Conservation (phyloP, 495 filamentous ascomycete genomes). For the Lepidopterella palustris region DNA sequence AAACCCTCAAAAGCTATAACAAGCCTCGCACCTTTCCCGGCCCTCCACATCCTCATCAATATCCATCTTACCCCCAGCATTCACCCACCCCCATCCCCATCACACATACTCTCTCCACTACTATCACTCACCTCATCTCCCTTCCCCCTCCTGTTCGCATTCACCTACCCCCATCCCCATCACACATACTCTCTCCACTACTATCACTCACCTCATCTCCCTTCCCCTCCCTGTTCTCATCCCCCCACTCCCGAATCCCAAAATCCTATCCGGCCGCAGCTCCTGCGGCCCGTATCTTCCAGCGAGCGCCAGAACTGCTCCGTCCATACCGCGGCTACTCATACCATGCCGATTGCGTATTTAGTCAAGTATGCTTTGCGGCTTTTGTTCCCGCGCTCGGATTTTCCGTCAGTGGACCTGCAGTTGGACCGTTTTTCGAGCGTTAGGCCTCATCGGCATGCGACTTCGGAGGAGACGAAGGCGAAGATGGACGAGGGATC, state of each 20-base stretch:
- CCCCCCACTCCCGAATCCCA: neutral
- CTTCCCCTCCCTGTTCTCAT: neutral
- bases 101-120: neutral
- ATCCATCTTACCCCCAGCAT: neutral
- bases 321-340: neutral
- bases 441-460: neutral
- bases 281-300: neutral
- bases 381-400: neutral
- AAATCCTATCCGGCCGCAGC: neutral
- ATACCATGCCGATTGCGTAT: neutral
- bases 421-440: neutral
- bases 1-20: no score
- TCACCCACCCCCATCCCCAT: neutral
- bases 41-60: neutral
- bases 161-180: neutral
- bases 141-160: neutral
- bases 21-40: no score
- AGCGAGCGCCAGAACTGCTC: neutral
- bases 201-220: neutral
- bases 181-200: neutral
- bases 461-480: neutral
- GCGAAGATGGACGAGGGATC: neutral
- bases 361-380: neutral
- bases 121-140: neutral
- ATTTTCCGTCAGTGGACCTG: neutral